Evolutionary conservation across 495 filamentous ascomycete genomes (phyloP), one percentile per base, ranked within the genome.

Genomic region (Hypomontagnella monticulosa): DNA sequence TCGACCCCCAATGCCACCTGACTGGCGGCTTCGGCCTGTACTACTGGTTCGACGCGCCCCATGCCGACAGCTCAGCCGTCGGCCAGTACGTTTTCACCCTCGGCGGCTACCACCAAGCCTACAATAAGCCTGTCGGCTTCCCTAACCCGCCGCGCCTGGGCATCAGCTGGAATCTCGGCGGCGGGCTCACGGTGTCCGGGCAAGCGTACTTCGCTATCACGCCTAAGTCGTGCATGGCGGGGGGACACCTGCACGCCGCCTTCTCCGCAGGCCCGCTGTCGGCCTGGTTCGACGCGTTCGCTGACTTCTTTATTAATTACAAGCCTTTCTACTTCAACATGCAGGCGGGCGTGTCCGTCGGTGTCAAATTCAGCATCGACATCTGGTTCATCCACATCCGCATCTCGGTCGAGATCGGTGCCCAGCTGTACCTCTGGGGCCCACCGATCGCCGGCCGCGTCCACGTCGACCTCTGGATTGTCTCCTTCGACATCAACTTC

Each of bases 191-290:
- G 4, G 76, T 86, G 49, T 41, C 38, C 1, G 83, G 83, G 0
- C 41, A 80, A 46, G 76, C 78, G 4, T 85, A 83, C 63, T 84
- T 84, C 57, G 83, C 81, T 38, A 79, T 87, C 43, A 86, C 83
- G 2, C 83, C 83, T 7, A 80, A 80, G 50, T 67, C 56, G 0
- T 76, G 71, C 63, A 85, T 86, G 84, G 81, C 63, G 14, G 84
- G 84, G 1, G 81, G 76, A 0, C 30, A 54, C 0, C 62, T 84
- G 0, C 37, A 74, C 16, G 78, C 71, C 0, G 27, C 57, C 0
- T 55, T 82, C 9, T 23, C 23, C 2, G 41, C 70, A 0, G 78
- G 79, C 0, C 65, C 73, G 0, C 37, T 85, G 3, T 51, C 55
- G 2, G 83, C 82, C 1, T 79, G 42, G 41, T 79, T 84, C 44